Evolutionary conservation across 1,139 yeast species (phyloP).

Genomic region (Candida glucosophila): DNA sequence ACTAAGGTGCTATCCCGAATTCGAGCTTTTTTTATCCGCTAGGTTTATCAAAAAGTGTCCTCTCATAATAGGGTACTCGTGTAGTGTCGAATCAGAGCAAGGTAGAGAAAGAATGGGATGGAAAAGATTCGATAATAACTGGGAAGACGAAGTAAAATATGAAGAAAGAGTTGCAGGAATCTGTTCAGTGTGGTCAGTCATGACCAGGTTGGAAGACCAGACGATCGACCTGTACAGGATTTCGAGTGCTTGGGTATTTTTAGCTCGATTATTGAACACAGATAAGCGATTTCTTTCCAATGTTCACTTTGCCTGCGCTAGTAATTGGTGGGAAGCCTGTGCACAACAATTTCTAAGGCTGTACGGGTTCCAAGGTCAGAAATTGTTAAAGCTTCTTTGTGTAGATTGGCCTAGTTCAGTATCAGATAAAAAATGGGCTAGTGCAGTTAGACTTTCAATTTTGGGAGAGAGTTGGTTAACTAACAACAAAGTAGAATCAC

Average conservation of each 20-base stretch:
- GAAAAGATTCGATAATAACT: constrained; percentile 54
- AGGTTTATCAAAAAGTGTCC: constrained; percentile 91
- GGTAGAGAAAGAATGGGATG: constrained; percentile 87
- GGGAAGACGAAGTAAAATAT: constrained; percentile 74
- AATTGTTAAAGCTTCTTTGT: constrained; percentile 41
- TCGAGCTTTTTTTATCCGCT: constrained; percentile 62
- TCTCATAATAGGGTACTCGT: constrained; percentile 69
- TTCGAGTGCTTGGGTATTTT: constrained; percentile 62
- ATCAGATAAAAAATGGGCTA: constrained; percentile 48
- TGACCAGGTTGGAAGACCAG: constrained; percentile 37
- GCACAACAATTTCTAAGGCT: constrained; percentile 45
- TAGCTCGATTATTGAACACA: constrained; percentile 64
- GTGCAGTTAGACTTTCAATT: constrained; percentile 68
- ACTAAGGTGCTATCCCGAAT: constrained; percentile 51
- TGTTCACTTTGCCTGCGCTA: constrained; percentile 62
- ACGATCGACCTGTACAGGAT: constrained; percentile 11
- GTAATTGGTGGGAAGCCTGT: constrained; percentile 91
- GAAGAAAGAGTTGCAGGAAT: constrained; percentile 86
- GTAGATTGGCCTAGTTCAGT: constrained; percentile 44
- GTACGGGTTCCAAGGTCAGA: constrained; percentile 65
- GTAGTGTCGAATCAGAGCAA: constrained; percentile 69
- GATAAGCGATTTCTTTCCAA: constrained; percentile 43
- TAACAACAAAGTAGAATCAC: constrained; percentile 34
- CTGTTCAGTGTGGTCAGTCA: constrained; percentile 68
- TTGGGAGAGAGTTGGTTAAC: constrained; percentile 70